These are phyloP conservation scores for Stramenopiles sp. DNA, from an alignment of 352 stramenopile species.

Conservation along the genomic window DNA sequence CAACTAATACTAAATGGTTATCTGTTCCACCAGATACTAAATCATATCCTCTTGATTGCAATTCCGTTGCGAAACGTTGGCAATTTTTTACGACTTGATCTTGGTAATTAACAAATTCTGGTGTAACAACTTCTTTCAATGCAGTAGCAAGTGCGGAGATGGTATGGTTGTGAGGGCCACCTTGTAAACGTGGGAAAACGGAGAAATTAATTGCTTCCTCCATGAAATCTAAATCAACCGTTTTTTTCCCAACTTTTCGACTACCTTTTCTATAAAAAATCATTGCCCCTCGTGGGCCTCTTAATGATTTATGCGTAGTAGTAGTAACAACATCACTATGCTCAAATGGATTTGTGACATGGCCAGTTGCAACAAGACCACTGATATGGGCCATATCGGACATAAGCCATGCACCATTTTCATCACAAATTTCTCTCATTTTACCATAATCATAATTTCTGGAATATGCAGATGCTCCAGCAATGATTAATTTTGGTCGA, in stretches of 20 bases:
- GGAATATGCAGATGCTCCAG: slow-evolving; percentile 87
- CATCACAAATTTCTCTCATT: slow-evolving; percentile 92
- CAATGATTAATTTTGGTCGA: slow-evolving; percentile 92
- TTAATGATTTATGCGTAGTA: slow-evolving; percentile 96
- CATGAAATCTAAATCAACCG: background rate
- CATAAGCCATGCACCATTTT: slow-evolving; percentile 87
- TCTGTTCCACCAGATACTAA: slow-evolving; percentile 93
- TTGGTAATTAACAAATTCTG: slow-evolving; percentile 95
- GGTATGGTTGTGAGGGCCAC: slow-evolving; percentile 96
- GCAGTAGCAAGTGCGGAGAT: slow-evolving; percentile 94
- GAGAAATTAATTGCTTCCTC: slow-evolving; percentile 93
- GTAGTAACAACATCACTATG: slow-evolving; percentile 97
- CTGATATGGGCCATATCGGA: slow-evolving; percentile 99
- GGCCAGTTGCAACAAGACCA: slow-evolving; percentile 82
- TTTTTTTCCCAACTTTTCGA: slow-evolving; percentile 60
- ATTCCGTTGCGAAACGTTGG: slow-evolving; percentile 61
- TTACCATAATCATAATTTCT: slow-evolving; percentile 92
- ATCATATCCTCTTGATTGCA: slow-evolving; percentile 75
- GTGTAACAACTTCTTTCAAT: slow-evolving; percentile 85
- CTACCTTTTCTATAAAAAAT: slow-evolving; percentile 96
- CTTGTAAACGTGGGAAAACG: slow-evolving; percentile 94
- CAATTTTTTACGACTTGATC: slow-evolving; percentile 85
- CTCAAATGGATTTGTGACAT: slow-evolving; percentile 82
- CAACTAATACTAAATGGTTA: slow-evolving; percentile 97
- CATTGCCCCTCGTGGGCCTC: slow-evolving; percentile 87